These are phyloP conservation scores for Suillus cothurnatus DNA, from an alignment of 768 basidiomycete genomes.

Conservation along the genomic window DNA sequence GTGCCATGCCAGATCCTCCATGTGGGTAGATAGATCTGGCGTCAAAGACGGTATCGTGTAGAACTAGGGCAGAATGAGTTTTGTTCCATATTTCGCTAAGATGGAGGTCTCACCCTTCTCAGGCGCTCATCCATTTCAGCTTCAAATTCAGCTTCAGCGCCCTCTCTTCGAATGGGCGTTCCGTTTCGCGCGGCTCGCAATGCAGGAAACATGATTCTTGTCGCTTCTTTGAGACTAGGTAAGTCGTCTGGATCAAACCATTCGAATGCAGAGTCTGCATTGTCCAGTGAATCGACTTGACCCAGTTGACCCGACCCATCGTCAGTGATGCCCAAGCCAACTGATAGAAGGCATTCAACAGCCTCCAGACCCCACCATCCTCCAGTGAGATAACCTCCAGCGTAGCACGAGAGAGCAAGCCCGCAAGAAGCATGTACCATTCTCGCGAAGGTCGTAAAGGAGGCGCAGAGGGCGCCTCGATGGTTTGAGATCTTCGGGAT, in stretches of 20 bases:
- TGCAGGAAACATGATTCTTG: slow-evolving; percentile 69
- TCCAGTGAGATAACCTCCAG: slow-evolving; percentile 80
- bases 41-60: slow-evolving; percentile 72
- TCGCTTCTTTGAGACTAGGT: slow-evolving; percentile 66
- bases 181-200: slow-evolving; percentile 34
- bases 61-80: slow-evolving; percentile 51
- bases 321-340: slow-evolving; percentile 59
- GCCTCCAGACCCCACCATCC: slow-evolving; percentile 78
- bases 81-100: not conserved
- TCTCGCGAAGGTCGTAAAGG: slow-evolving; percentile 69
- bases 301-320: slow-evolving; percentile 10
- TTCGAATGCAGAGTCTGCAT: slow-evolving; percentile 43
- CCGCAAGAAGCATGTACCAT: slow-evolving; percentile 82
- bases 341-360: slow-evolving; percentile 69
- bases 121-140: slow-evolving; percentile 74
- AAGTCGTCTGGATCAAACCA: slow-evolving; percentile 78
- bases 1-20: slow-evolving; percentile 71
- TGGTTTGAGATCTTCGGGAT: slow-evolving; percentile 29
- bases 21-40: slow-evolving; percentile 75
- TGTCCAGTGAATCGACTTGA: slow-evolving; percentile 36
- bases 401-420: slow-evolving; percentile 79
- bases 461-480: slow-evolving; percentile 49
- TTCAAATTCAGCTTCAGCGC: slow-evolving; percentile 72
- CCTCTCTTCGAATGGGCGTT: slow-evolving; percentile 38
- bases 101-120: slow-evolving; percentile 53